Conservation (phyloP, 2,329 filamentous ascomycete genomes). For the Arthrobotrys sphaeroides region DNA sequence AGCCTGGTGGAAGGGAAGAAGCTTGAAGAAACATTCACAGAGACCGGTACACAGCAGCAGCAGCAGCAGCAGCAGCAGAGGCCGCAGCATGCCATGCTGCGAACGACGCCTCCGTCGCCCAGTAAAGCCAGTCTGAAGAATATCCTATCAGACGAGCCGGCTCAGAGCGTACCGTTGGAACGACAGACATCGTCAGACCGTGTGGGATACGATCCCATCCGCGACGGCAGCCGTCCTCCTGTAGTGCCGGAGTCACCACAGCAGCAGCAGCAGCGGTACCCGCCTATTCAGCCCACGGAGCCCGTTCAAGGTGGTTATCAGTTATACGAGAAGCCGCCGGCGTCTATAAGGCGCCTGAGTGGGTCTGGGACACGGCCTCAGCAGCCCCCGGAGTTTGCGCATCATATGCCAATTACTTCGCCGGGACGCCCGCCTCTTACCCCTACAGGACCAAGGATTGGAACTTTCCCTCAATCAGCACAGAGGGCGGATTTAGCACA, state of each 20-base stretch:
- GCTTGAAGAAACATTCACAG: constrained; percentile 16
- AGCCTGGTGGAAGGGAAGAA: neutral
- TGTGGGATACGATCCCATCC: constrained; percentile 42
- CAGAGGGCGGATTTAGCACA: constrained; percentile 19
- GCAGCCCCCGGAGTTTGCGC: constrained; percentile 25
- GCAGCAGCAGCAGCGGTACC: constrained; percentile 23
- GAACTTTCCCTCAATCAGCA: constrained; percentile 31
- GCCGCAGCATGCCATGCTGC: constrained; percentile 29
- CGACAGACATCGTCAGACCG: constrained; percentile 26
- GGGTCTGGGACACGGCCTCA: constrained; percentile 32
- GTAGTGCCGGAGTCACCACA: constrained; percentile 18
- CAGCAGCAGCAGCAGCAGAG: constrained; percentile 6
- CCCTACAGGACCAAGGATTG: constrained; percentile 41
- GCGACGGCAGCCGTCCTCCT: constrained; percentile 20
- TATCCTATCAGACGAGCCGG: constrained; percentile 37
- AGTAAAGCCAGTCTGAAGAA: constrained; percentile 43
- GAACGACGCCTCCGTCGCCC: constrained; percentile 46
- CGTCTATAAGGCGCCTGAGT: constrained; percentile 34
- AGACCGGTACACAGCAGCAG: constrained; percentile 6
- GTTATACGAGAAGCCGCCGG: constrained; percentile 39
- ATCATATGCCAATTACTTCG: constrained; percentile 25
- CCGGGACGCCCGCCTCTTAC: constrained; percentile 41
- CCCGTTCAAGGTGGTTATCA: constrained; percentile 20
- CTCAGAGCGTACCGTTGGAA: constrained; percentile 28
- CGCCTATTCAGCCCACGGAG: constrained; percentile 34